Evolutionary conservation across 495 filamentous ascomycete genomes (phyloP).

Genomic region (Aspergillus coremiiformis): DNA sequence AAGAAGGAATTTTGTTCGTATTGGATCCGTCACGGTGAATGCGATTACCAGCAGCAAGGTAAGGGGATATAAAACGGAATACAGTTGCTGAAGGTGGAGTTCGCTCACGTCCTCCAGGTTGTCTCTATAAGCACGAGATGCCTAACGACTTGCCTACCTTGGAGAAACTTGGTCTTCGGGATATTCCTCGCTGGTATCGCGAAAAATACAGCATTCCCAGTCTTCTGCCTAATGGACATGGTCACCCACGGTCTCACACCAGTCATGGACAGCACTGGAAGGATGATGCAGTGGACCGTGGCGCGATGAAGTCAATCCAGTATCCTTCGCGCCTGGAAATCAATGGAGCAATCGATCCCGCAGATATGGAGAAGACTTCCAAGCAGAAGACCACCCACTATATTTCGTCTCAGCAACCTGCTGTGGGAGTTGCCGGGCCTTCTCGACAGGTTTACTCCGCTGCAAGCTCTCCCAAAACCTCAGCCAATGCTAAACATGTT

Average conservation of each 20-base stretch:
- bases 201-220: conserved; percentile 36
- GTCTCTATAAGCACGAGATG: conserved; percentile 83
- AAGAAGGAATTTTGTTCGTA: conserved; percentile 79
- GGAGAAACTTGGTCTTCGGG: conserved; percentile 51
- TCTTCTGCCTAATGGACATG: conserved; percentile 15
- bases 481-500: conserved; percentile 6
- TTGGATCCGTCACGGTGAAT: conserved; percentile 78
- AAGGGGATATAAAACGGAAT: background rate
- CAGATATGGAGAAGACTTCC: conserved; percentile 7
- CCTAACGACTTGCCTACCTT: conserved; percentile 55
- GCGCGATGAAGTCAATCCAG: conserved; percentile 14
- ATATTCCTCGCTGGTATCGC: conserved; percentile 50
- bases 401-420: conserved; percentile 6
- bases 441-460: conserved; percentile 5
- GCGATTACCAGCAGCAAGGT: conserved; percentile 74
- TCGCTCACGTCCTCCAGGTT: conserved; percentile 39
- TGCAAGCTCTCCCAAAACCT: conserved; percentile 5
- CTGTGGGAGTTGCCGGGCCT: background rate
- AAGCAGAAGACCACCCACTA: conserved; percentile 12
- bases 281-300: conserved; percentile 11
- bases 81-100: background rate
- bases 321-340: conserved; percentile 13
- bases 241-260: conserved; percentile 11
- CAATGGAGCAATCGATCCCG: conserved; percentile 4
- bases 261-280: conserved; percentile 11